These are phyloP conservation scores for Haberlea rhodopensis DNA, from an alignment of 257 asterid species.

Conservation along the genomic window DNA sequence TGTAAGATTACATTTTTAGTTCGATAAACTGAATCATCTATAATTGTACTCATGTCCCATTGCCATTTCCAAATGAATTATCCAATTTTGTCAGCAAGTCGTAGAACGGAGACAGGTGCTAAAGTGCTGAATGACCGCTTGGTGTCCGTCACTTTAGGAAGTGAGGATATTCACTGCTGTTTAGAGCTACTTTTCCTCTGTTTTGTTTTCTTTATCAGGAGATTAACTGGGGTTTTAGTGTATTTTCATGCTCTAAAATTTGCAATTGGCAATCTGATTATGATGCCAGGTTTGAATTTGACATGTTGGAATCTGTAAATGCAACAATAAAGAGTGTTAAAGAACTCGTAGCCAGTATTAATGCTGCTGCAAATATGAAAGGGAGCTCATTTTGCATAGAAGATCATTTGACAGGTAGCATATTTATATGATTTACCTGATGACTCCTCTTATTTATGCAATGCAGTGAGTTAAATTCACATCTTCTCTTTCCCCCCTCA, in stretches of 20 bases:
- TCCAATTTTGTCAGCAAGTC: slow-evolving; percentile 74
- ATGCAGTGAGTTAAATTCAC: slow-evolving; percentile 27
- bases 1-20: slow-evolving; percentile 43
- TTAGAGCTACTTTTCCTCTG: slow-evolving; percentile 19
- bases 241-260: slow-evolving; percentile 16
- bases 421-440: slow-evolving; percentile 26
- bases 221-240: slow-evolving; percentile 16
- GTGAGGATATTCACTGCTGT: slow-evolving; percentile 78
- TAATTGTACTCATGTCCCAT: slow-evolving; percentile 33
- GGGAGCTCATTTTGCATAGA: slow-evolving; percentile 56
- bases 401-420: slow-evolving; percentile 75
- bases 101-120: slow-evolving; percentile 59
- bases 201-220: slow-evolving; percentile 11
- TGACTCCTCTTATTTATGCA: slow-evolving; percentile 25
- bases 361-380: slow-evolving; percentile 41
- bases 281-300: slow-evolving; percentile 97
- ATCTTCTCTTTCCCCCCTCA: slow-evolving; percentile 26
- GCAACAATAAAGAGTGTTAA: slow-evolving; percentile 70
- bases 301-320: slow-evolving; percentile 88
- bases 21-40: slow-evolving; percentile 21
- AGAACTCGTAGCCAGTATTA: slow-evolving; percentile 62
- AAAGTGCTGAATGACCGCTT: slow-evolving; percentile 82
- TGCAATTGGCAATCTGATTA: slow-evolving; percentile 34
- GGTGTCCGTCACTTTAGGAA: slow-evolving; percentile 98
- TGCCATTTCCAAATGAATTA: slow-evolving; percentile 46